Evolutionary conservation across 2,329 filamentous ascomycete genomes (phyloP), one percentile per base, ranked within the genome.

Genomic region (Ceratocystis diversiconidia): DNA sequence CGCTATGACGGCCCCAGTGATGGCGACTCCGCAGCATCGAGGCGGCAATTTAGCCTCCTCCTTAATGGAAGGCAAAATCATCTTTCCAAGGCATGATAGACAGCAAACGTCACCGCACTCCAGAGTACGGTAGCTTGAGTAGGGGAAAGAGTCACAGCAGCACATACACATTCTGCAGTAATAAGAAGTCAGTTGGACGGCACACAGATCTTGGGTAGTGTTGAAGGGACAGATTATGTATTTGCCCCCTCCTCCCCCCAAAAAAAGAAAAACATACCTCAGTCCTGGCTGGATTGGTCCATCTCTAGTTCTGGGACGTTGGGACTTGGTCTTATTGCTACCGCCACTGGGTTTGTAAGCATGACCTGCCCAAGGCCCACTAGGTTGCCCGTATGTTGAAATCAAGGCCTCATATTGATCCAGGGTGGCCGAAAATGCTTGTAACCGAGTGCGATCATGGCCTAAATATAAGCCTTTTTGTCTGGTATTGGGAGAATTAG

Each of bases 11-110:
- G 74, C 68, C 30, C 76, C 75, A 1, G 82, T 79, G 30, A 86
- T 77, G 0, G 83, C 79, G 69, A 80, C 78, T 1, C 78, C 78
- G 71, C 83, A 86, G 71, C 84, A 86, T 65, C 82, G 76, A 0
- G 84, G 83, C 6, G 83, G 84, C 81, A 86, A 85, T 68, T 79
- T 82, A 64, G 79, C 77, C 72, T 86, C 83, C 69, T 85, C 79
- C 15, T 74, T 75, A 48, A 76, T 77, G 25, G 83, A 80, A 71
- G 84, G 80, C 22, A 77, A 76, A 66, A 85, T 76, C 71, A 86
- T 76, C 44, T 79, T 75, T 63, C 75, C 75, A 12, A 86, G 72
- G 69, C 84, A 86, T 61, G 74, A 73, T 46, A 76, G 72, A 73
- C 84, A 86, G 70, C 84, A 84, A 28, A 76, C 79, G 70, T 86